Evolutionary conservation across 176 grass and related monocot genomes (phyloP).

Genomic region (Puccinellia tenuiflora): DNA sequence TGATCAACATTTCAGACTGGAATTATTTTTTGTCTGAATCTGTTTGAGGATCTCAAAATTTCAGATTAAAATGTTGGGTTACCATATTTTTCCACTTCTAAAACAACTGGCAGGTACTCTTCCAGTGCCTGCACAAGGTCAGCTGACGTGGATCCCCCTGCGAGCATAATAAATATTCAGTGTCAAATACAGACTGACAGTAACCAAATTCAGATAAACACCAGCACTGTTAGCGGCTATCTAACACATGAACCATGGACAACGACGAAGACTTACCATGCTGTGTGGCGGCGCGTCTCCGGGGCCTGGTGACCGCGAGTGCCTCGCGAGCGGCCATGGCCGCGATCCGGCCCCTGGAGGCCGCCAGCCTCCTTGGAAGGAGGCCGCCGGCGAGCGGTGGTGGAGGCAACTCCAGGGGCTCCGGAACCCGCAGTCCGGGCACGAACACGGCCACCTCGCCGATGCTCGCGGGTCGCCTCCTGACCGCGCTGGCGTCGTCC

Average conservation of each 20-base stretch:
- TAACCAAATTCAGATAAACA: background rate
- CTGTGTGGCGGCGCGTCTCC: slow-evolving; percentile 49
- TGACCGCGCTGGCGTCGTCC: slow-evolving; percentile 27
- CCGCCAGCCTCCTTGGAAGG: slow-evolving; percentile 42
- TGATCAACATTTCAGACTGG: background rate
- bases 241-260: background rate
- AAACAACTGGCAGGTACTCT: slow-evolving; percentile 66
- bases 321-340: slow-evolving; percentile 66
- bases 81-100: slow-evolving; percentile 75
- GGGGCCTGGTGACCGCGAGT: slow-evolving; percentile 39
- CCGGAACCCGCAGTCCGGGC: slow-evolving; percentile 57
- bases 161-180: background rate
- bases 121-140: slow-evolving; percentile 72
- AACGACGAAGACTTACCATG: slow-evolving; percentile 35
- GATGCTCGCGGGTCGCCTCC: slow-evolving; percentile 59
- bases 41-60: background rate
- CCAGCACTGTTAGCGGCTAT: background rate
- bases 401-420: slow-evolving; percentile 50
- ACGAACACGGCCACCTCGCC: slow-evolving; percentile 84
- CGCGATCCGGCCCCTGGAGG: slow-evolving; percentile 38
- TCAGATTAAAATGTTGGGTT: background rate
- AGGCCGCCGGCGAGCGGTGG: slow-evolving; percentile 37
- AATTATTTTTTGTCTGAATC: background rate
- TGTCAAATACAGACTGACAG: background rate
- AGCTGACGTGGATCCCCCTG: slow-evolving; percentile 43